A percentile compares a stretch with the other conserved stretches of the same genome.
Conservation (phyloP, 106 monocot genomes). For the Narthecium ossifragum region DNA sequence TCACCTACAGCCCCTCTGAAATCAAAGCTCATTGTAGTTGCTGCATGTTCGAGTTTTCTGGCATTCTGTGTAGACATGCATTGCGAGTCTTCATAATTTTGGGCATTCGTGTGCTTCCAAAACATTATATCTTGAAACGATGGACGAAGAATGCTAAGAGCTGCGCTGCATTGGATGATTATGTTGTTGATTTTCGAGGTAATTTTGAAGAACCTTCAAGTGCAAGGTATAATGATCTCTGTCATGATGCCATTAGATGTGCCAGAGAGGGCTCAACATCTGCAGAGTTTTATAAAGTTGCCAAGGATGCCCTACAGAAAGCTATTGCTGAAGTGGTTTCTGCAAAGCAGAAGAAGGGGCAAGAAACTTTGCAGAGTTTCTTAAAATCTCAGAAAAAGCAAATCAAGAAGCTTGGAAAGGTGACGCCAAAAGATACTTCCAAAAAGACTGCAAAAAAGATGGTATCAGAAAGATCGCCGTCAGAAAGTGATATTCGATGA, state of each 20-base stretch:
- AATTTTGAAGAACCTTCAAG: conserved; percentile 40
- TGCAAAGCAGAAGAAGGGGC: conserved; percentile 41
- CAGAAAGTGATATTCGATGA: conserved; percentile 28
- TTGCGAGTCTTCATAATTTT: conserved; percentile 45
- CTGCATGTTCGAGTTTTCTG: conserved; percentile 60
- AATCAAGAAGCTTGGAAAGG: conserved; percentile 26
- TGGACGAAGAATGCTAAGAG: conserved; percentile 74
- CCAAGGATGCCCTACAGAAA: conserved; percentile 57
- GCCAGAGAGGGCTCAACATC: conserved; percentile 67
- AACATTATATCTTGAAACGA: conserved; percentile 55
- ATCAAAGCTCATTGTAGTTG: conserved; percentile 50
- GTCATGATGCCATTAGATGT: conserved; percentile 44
- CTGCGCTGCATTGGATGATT: conserved; percentile 30
- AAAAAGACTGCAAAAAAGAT: conserved; percentile 26
- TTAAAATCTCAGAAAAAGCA: conserved; percentile 41
- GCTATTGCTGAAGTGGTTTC: conserved; percentile 40
- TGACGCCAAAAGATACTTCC: conserved; percentile 24
- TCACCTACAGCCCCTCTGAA: conserved; percentile 33
- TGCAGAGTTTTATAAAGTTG: conserved; percentile 42
- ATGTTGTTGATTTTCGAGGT: conserved; percentile 40
- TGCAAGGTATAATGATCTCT: conserved; percentile 57
- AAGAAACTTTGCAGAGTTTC: conserved; percentile 41
- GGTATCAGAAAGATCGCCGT: conserved; percentile 6
- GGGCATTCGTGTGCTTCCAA: conserved; percentile 49
- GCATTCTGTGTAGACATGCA: conserved; percentile 67